Conservation (phyloP, 306 rosid species). For the Hippophae rhamnoides region DNA sequence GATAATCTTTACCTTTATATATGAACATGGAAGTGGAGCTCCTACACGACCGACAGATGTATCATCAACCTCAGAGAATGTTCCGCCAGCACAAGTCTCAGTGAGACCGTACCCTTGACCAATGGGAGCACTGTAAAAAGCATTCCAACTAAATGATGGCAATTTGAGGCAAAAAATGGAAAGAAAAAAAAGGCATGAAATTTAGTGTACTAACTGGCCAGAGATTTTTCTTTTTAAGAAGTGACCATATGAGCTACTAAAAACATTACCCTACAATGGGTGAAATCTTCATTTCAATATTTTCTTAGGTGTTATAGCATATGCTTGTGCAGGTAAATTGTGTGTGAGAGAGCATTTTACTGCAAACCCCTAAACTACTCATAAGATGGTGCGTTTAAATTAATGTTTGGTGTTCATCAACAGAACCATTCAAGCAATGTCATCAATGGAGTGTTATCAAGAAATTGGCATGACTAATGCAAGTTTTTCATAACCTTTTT, state of each 20-base stretch:
- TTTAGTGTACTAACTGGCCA: too few species aligned
- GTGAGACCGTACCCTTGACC: constrained; percentile 99
- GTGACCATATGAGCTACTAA: too few species aligned
- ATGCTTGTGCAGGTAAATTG: too few species aligned
- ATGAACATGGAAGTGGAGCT: constrained; percentile 95
- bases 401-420: not conserved
- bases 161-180: too few species aligned
- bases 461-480: not conserved
- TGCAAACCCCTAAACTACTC: too few species aligned
- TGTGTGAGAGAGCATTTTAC: too few species aligned
- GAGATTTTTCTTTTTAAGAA: too few species aligned
- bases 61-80: constrained; percentile 87
- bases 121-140: constrained; percentile 66
- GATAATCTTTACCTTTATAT: constrained; percentile 50
- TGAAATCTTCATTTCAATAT: too few species aligned
- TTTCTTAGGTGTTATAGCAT: too few species aligned
- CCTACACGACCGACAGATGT: constrained; percentile 89
- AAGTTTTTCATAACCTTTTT: not conserved
- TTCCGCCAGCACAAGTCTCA: constrained; percentile 90
- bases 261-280: too few species aligned
- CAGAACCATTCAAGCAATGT: not conserved
- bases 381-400: too few species aligned
- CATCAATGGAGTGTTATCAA: not conserved
- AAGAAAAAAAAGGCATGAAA: too few species aligned
- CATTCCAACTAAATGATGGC: constrained; percentile 12